These are phyloP conservation scores for Astrothelium subdiscretum DNA, from an alignment of 495 filamentous ascomycete genomes.

Conservation along the genomic window DNA sequence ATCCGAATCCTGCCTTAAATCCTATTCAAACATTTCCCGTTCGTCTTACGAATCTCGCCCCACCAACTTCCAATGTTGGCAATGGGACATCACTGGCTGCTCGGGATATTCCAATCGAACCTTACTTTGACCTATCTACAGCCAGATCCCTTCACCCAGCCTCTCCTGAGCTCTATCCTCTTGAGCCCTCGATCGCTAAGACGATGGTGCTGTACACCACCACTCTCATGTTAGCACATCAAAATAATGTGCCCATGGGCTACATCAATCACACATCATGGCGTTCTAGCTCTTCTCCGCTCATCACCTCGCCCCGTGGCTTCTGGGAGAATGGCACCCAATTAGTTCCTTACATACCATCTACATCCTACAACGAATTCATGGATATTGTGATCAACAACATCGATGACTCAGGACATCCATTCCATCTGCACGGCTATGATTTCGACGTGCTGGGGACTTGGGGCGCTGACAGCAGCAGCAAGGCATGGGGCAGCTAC, in stretches of 20 bases:
- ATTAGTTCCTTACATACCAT: conserved; percentile 18
- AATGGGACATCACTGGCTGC: background rate
- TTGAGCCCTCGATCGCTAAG: conserved; percentile 19
- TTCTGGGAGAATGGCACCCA: conserved; percentile 16
- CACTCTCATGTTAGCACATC: conserved; percentile 48
- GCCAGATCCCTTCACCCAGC: conserved; percentile 1
- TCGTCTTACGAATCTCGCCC: background rate
- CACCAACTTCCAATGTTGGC: background rate
- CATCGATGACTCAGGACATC: conserved; percentile 38
- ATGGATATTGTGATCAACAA: conserved; percentile 44
- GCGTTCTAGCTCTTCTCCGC: conserved; percentile 8
- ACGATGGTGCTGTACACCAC: conserved; percentile 39
- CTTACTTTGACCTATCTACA: conserved; percentile 1
- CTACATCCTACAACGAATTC: conserved; percentile 21
- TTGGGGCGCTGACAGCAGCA: background rate
- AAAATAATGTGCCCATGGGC: conserved; percentile 46
- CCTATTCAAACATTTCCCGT: conserved; percentile 34
- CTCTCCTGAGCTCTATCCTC: background rate
- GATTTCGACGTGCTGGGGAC: conserved; percentile 19
- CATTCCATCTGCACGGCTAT: conserved; percentile 37
- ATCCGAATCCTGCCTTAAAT: conserved; percentile 34
- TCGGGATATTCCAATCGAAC: background rate
- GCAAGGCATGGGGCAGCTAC: conserved; percentile 15
- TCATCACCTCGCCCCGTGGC: conserved; percentile 4
- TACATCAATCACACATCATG: conserved; percentile 19